phyloP scores from a whole-genome alignment of 177 flowering plant species.

The Vitis hybrid region DNA sequence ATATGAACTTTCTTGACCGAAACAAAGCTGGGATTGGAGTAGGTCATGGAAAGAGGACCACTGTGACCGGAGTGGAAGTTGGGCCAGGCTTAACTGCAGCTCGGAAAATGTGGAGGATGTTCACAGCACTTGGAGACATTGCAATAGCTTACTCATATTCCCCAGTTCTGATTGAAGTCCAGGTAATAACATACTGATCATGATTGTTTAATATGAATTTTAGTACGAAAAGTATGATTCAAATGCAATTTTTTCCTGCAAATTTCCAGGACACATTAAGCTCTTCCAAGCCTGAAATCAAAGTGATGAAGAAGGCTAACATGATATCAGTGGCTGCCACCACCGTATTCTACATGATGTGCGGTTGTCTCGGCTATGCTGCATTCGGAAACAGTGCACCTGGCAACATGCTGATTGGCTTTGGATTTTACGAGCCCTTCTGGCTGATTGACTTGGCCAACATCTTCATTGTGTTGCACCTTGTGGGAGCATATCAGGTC shows the following conservation, averaged over 20 bases:
- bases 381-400: conserved; percentile 62
- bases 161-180: conserved; percentile 45
- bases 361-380: conserved; percentile 58
- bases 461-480: conserved; percentile 50
- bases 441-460: conserved; percentile 62
- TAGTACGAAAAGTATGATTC: too few relatives aligned
- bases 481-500: conserved; percentile 64
- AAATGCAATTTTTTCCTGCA: too few relatives aligned
- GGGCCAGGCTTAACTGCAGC: conserved; percentile 25
- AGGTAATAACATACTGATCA: conserved; percentile 17
- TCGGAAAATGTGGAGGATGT: conserved; percentile 40
- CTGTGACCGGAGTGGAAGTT: conserved; percentile 24
- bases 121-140: conserved; percentile 49
- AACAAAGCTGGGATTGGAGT: background rate
- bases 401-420: conserved; percentile 57
- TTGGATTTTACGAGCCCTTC: conserved; percentile 54
- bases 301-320: conserved; percentile 55
- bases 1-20: too few relatives aligned
- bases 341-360: conserved; percentile 38
- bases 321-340: conserved; percentile 22
- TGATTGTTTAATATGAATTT: too few relatives aligned
- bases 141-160: conserved; percentile 54
- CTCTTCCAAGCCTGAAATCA: conserved; percentile 45
- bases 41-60: conserved; percentile 30
- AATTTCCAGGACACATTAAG: conserved; percentile 46